Evolutionary conservation across 2,329 filamentous ascomycete species (phyloP).

Genomic region (Arachnopeziza araneosa): DNA sequence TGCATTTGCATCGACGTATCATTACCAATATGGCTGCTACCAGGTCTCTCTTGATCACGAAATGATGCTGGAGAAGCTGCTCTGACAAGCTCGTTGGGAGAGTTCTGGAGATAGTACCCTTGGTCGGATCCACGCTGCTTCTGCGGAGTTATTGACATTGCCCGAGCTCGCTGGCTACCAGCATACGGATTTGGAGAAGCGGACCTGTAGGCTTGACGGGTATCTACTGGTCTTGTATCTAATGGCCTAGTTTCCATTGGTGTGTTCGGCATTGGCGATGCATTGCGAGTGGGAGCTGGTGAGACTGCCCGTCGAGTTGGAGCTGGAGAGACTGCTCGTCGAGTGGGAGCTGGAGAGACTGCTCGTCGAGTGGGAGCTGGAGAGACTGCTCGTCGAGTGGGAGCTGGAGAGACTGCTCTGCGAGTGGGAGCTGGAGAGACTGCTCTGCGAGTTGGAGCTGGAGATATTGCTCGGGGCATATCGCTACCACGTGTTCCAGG

Average conservation of each 20-base stretch:
- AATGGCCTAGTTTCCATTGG: conserved; percentile 36
- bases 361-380: background rate
- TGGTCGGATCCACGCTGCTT: conserved; percentile 45
- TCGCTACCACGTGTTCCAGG: conserved; percentile 55
- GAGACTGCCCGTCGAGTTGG: no score
- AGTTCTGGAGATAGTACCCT: conserved; percentile 46
- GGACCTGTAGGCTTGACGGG: conserved; percentile 40
- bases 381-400: background rate
- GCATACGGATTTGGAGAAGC: conserved; percentile 61
- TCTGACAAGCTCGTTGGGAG: conserved; percentile 39
- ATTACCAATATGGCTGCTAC: conserved; percentile 36
- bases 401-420: background rate
- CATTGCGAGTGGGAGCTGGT: conserved; percentile 31
- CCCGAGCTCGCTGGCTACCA: conserved; percentile 28
- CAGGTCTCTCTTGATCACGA: conserved; percentile 41
- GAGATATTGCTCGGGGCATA: conserved; percentile 58
- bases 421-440: conserved; percentile 36
- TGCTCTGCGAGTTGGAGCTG: conserved; percentile 52
- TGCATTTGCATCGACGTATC: conserved; percentile 67
- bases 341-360: no score
- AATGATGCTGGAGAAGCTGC: conserved; percentile 39
- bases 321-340: no score
- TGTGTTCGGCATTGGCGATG: conserved; percentile 56
- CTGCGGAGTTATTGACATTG: conserved; percentile 35
- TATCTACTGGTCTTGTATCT: background rate